Percentiles rank a stretch among this genome's conserved stretches.
phyloP scores from a whole-genome alignment of 2,329 filamentous ascomycete genomes.

The Colletotrichum gloeosporioides region DNA sequence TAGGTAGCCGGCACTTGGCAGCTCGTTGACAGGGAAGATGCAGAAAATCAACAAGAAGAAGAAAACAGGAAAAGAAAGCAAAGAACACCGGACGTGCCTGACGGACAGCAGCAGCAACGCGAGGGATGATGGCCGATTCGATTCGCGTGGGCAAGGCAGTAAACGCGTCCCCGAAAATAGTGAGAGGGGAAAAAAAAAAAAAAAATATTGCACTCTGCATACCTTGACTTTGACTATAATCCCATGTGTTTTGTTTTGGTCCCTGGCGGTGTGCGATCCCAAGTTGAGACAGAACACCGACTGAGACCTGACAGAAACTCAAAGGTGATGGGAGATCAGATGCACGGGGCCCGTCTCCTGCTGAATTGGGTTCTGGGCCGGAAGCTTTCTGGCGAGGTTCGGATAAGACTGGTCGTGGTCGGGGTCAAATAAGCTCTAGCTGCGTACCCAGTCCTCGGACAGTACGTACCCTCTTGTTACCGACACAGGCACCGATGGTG shows the following conservation, averaged over 20 bases:
- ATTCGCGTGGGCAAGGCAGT: not conserved
- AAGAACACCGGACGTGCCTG: not conserved
- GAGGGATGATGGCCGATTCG: not conserved
- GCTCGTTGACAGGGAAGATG: slow-evolving; percentile 9
- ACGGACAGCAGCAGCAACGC: not conserved
- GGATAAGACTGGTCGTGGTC: not conserved
- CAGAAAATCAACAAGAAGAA: not conserved
- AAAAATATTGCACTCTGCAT: not conserved
- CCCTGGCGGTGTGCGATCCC: not conserved
- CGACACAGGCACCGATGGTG: not conserved
- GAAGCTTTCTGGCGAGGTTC: not conserved
- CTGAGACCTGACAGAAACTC: slow-evolving; percentile 9
- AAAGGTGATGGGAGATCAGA: slow-evolving; percentile 1
- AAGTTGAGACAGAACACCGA: not conserved
- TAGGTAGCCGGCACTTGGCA: slow-evolving; percentile 20
- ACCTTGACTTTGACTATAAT: not conserved
- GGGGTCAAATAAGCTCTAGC: not conserved
- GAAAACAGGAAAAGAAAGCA: not conserved
- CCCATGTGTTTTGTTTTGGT: not conserved
- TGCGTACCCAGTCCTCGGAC: not conserved
- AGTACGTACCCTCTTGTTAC: not conserved
- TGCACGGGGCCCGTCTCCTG: not conserved
- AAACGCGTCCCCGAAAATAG: not conserved
- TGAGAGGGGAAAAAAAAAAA: not conserved
- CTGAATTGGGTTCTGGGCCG: not conserved